These are phyloP conservation scores for Trichoderma aggressivum DNA, from an alignment of 2,329 filamentous ascomycete species.

Conservation along the genomic window DNA sequence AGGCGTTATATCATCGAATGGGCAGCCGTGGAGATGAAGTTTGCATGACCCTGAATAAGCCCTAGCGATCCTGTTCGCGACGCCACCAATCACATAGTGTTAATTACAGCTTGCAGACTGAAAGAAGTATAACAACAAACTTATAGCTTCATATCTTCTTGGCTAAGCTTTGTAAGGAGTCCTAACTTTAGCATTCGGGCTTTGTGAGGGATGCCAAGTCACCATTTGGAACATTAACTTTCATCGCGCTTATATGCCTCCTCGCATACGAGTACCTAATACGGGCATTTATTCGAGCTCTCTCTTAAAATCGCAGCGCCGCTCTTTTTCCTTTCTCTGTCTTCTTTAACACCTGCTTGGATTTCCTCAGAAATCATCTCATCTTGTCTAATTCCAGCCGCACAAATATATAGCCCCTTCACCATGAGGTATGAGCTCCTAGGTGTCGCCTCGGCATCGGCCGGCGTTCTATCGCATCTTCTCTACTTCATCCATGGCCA, in stretches of 20 bases:
- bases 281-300: neutral
- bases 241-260: neutral
- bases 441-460: neutral
- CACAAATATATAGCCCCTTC: neutral
- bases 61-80: neutral
- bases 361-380: neutral
- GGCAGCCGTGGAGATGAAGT: neutral
- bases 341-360: neutral
- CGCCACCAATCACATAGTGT: neutral
- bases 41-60: neutral
- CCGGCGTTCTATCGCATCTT: slow-evolving; percentile 9
- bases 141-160: neutral
- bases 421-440: neutral
- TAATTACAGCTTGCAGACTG: neutral
- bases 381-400: neutral
- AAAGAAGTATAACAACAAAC: neutral
- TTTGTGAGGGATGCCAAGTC: neutral
- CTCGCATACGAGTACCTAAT: neutral
- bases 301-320: neutral
- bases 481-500: slow-evolving; percentile 13
- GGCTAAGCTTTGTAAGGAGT: neutral
- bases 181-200: neutral
- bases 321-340: neutral
- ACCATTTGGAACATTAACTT: neutral
- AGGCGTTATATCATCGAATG: neutral